Evolutionary conservation across 139 green algal species (phyloP).

Genomic region (Chlamydomonas incerta): DNA sequence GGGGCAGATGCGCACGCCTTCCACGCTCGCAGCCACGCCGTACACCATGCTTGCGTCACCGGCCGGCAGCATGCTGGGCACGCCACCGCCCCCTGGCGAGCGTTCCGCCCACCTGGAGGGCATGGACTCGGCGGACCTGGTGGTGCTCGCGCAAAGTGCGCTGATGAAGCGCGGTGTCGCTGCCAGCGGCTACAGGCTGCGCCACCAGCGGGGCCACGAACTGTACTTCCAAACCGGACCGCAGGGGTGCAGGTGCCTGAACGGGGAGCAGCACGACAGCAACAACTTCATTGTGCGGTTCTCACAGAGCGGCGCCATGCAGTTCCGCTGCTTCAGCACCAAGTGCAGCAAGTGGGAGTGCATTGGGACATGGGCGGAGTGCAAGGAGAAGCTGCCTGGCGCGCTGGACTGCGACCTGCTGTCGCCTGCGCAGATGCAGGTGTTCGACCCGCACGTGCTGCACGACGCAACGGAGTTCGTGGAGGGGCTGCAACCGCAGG

Average conservation of each 20-base stretch:
- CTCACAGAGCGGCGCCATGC: neutral
- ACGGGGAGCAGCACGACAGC: neutral
- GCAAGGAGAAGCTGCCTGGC: neutral
- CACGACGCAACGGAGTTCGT: neutral
- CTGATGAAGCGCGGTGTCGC: neutral
- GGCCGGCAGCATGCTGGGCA: too few relatives aligned
- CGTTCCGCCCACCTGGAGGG: neutral
- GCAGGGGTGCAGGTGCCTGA: neutral
- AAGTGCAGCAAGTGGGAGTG: neutral
- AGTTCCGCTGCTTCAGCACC: neutral
- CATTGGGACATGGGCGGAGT: neutral
- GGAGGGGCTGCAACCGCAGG: too few relatives aligned
- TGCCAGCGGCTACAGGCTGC: neutral
- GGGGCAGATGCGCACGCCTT: too few relatives aligned
- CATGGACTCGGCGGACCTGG: neutral
- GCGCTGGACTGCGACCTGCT: neutral
- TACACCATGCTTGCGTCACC: too few relatives aligned
- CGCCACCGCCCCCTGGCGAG: too few relatives aligned
- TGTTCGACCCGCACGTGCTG: neutral
- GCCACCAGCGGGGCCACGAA: neutral
- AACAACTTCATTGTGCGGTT: neutral
- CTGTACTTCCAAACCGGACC: neutral
- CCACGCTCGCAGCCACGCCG: too few relatives aligned
- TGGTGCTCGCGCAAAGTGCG: neutral
- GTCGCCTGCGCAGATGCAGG: neutral